Base-by-base conservation (phyloP, 169 alveolate species). In the Eimeria tenella region DNA sequence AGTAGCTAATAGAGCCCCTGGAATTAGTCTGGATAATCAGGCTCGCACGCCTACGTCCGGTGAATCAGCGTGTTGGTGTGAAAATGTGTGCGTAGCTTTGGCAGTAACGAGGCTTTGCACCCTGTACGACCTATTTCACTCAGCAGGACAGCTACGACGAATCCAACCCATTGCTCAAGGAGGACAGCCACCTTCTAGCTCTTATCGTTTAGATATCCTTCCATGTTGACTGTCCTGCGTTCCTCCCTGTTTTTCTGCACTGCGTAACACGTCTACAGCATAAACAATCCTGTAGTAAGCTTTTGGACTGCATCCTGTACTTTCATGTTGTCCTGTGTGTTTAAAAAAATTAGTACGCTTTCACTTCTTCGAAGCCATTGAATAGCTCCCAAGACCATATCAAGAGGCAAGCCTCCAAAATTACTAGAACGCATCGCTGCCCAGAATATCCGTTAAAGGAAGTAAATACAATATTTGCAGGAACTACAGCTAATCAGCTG, bases 341-440 rank as follows among this genome's bases (percentile, higher is more conserved):
- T 6, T 5, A 21, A 52, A 11, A 50, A 52, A 21, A 21, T 21
- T 77, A 83, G 90, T 83, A 83, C 75, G 58, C 73, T 8, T 83
- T 74, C 49, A 83, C 90, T 25, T 74, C 90, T 17, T 52, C 90
- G 25, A 83, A 58, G 77, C 65, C 50, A 60, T 50, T 83, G 21
- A 83, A 83, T 19, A 56, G 58, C 31, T 56, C 90, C 6, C 90
- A 83, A 21, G 90, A 83, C 77, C 90, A 83, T 21, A 83, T 83
- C 5, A 83, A 83, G 50, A 83, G 90, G 90, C 77, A 83, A 83
- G 77, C 90, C 3, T 58, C 68, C 3, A 10, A 10, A 58, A 31
- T 31, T 31, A 31, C 42, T 31, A 31, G 42, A 31, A 2, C 42
- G 68, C 68, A 58, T 58, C 68, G 68, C 19, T 58, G 68, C 19